Conservation (phyloP, 2,329 filamentous ascomycete species). For the Elsinoe australis region DNA sequence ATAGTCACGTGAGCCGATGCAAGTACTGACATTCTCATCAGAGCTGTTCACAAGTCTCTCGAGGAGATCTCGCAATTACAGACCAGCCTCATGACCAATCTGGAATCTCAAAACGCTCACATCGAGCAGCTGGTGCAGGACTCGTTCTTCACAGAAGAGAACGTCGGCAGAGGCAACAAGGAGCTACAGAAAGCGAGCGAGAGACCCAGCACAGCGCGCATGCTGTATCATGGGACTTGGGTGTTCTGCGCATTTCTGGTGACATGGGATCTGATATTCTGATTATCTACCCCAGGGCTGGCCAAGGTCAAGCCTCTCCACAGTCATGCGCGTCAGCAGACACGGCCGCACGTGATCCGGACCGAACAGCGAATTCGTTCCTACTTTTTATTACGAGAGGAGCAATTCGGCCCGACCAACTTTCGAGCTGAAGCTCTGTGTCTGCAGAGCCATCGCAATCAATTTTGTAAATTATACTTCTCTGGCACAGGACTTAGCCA, state of each 20-base stretch:
- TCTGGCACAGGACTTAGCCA: too few species aligned
- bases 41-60: conserved; percentile 80
- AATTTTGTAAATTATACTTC: too few species aligned
- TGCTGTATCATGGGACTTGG: conserved; percentile 42
- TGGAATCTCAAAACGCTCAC: conserved; percentile 76
- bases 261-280: conserved; percentile 45
- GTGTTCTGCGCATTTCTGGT: conserved; percentile 41
- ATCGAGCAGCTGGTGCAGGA: conserved; percentile 85
- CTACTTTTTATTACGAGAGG: too few species aligned
- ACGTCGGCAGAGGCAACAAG: conserved; percentile 82
- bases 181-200: conserved; percentile 75
- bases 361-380: too few species aligned
- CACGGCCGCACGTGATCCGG: too few species aligned
- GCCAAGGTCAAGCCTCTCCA: too few species aligned
- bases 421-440: too few species aligned
- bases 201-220: conserved; percentile 43
- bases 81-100: conserved; percentile 75
- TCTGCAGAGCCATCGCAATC: too few species aligned
- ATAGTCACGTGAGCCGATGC: background rate
- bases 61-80: conserved; percentile 90
- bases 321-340: too few species aligned
- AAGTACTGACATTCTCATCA: conserved; percentile 32
- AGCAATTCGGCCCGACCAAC: too few species aligned
- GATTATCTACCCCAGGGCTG: too few species aligned
- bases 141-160: conserved; percentile 71